Base-by-base conservation (phyloP, 176 grass and related monocot species). In the Zea luxurians region DNA sequence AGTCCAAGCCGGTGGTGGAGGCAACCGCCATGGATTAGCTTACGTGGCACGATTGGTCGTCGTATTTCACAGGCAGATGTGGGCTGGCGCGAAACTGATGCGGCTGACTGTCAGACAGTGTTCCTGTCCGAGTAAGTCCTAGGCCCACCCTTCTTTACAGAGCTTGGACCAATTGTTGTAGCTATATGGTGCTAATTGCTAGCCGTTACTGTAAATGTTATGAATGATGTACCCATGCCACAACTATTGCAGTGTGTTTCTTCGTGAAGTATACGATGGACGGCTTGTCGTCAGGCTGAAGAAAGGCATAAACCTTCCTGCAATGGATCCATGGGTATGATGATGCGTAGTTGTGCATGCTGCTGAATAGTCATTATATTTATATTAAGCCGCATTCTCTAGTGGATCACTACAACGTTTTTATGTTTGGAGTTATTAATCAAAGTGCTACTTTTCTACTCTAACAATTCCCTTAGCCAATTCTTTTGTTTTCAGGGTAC, bases 271-370 rank as follows among this genome's bases (percentile, higher is more conserved):
- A 46, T 98, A 94, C 61, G 95, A 98, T 75, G 95, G 95, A 4
- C 87, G 92, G 16, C 80, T 98, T 6, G 77, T 73, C 59, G 77
- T 94, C 74, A 94, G 79, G 83, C 62, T 98, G 38, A 92, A 90
- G 83, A 98, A 90, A 87, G 91, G 91, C 38, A 61, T 83, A 61
- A 78, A 76, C 80, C 90, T 98, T 87, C 95, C 95, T 79, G 88
- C 86, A 49, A 88, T 98, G 87, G 91, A 98, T 74, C 89, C 85
- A 71, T 98, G 95, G 95, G 95, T 98, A 98, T 53, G 88, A 61
- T 89, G 82, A 82, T 68, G 54, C 15, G 8, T 52, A 10, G 18
- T 40, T 40, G 13, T 3, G 0, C 62, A 64, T 20, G 37, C 21
- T 61, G 20, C 46, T 37, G 47, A 82, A 58, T 70, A 41, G 52